Evolutionary conservation across 2,329 filamentous ascomycete genomes (phyloP).

Genomic region (Fusarium mundagurra): DNA sequence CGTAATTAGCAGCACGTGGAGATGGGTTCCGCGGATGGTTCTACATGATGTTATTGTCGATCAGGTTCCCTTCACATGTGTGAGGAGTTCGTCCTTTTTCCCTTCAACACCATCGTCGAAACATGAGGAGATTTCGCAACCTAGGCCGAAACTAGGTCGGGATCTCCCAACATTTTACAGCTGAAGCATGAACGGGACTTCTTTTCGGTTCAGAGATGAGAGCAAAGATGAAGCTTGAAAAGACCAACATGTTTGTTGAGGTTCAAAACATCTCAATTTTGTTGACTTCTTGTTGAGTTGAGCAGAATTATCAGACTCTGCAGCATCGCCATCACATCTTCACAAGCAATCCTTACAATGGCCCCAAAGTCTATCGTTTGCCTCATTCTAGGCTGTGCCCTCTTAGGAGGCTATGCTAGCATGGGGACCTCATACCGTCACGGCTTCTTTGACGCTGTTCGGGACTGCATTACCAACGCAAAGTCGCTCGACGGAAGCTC

Average conservation of each 20-base stretch:
- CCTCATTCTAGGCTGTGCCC: conserved; percentile 24
- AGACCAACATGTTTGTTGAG: neutral
- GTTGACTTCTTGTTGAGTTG: neutral
- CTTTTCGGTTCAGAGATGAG: neutral
- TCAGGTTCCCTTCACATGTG: conserved; percentile 5
- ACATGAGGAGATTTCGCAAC: conserved; percentile 25
- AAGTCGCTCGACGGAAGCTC: neutral
- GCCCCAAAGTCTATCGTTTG: neutral
- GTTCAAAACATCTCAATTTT: neutral
- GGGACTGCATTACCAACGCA: neutral
- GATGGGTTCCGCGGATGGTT: neutral
- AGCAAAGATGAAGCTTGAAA: neutral
- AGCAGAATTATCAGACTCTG: neutral
- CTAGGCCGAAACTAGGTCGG: conserved; percentile 22
- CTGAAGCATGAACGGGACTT: neutral
- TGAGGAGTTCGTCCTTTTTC: neutral
- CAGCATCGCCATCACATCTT: neutral
- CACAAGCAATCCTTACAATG: neutral
- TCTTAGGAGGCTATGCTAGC: conserved; percentile 34
- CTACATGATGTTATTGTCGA: neutral
- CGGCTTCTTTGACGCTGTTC: conserved; percentile 32
- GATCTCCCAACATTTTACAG: neutral
- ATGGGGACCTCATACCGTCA: conserved; percentile 23
- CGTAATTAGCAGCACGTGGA: neutral
- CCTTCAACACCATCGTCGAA: neutral